phyloP scores from a whole-genome alignment of 2,329 filamentous ascomycete genomes.

The Golovinomyces cichoracearum region DNA sequence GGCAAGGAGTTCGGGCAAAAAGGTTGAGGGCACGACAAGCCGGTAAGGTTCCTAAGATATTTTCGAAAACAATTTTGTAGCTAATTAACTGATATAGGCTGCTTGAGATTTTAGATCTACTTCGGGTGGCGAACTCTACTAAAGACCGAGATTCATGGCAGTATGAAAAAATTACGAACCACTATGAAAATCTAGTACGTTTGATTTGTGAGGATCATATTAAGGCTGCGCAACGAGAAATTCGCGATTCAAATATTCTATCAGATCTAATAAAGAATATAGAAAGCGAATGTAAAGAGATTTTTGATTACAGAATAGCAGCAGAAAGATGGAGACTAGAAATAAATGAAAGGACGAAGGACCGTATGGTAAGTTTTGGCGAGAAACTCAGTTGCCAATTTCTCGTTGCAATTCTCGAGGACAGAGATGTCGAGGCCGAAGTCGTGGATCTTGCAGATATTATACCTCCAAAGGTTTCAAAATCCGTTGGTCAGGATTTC shows the following conservation, averaged over 20 bases:
- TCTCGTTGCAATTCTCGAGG: conserved; percentile 62
- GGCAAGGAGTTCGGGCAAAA: conserved; percentile 78
- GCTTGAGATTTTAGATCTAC: conserved; percentile 31
- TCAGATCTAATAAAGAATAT: conserved; percentile 38
- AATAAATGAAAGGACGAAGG: conserved; percentile 53
- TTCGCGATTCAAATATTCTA: conserved; percentile 30
- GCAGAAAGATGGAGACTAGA: conserved; percentile 43
- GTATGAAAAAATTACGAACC: conserved; percentile 24
- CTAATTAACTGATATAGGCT: conserved; percentile 12
- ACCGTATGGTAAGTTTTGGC: conserved; percentile 77
- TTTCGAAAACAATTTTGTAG: neutral
- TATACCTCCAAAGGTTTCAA: conserved; percentile 37
- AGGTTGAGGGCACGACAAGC: conserved; percentile 84
- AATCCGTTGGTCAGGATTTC: conserved; percentile 38
- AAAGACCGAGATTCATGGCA: conserved; percentile 27
- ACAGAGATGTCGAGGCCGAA: conserved; percentile 57
- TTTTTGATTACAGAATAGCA: conserved; percentile 45
- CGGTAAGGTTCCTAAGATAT: conserved; percentile 31
- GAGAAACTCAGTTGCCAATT: conserved; percentile 89
- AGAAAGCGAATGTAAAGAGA: conserved; percentile 51
- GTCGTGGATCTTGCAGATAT: conserved; percentile 75
- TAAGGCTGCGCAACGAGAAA: conserved; percentile 36
- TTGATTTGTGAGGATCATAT: conserved; percentile 67
- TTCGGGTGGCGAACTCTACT: conserved; percentile 20
- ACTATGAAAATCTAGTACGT: conserved; percentile 50